Conservation (phyloP, 2,329 filamentous ascomycete species). For the Botrytis deweyae region DNA sequence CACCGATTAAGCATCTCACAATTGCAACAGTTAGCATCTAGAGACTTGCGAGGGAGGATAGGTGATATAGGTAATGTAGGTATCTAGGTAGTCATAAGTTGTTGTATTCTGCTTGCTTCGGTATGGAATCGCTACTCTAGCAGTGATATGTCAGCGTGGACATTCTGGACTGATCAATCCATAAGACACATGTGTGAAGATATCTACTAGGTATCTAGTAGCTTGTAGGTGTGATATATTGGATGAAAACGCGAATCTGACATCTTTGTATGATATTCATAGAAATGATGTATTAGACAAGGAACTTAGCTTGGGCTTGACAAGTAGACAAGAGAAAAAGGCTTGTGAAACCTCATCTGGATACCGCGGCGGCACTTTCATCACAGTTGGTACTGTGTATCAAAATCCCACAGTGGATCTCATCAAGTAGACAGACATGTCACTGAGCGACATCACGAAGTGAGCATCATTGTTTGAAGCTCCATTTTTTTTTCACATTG, state of each 20-base stretch:
- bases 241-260: background rate
- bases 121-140: background rate
- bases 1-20: constrained; percentile 3
- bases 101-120: background rate
- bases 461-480: background rate
- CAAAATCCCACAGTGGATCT: background rate
- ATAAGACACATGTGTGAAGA: background rate
- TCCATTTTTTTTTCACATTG: background rate
- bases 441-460: background rate
- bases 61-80: too few relatives aligned
- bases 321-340: background rate
- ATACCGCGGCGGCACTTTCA: background rate
- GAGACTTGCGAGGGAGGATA: background rate
- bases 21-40: background rate
- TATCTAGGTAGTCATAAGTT: too few relatives aligned
- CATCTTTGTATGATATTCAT: background rate
- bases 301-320: background rate
- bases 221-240: background rate
- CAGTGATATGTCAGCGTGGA: background rate
- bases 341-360: background rate
- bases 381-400: background rate
- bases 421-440: background rate
- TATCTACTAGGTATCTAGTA: background rate
- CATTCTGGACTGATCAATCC: background rate
- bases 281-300: background rate